Evolutionary conservation across 495 filamentous ascomycete species (phyloP).

Genomic region (Jackrogersella multiformis): DNA sequence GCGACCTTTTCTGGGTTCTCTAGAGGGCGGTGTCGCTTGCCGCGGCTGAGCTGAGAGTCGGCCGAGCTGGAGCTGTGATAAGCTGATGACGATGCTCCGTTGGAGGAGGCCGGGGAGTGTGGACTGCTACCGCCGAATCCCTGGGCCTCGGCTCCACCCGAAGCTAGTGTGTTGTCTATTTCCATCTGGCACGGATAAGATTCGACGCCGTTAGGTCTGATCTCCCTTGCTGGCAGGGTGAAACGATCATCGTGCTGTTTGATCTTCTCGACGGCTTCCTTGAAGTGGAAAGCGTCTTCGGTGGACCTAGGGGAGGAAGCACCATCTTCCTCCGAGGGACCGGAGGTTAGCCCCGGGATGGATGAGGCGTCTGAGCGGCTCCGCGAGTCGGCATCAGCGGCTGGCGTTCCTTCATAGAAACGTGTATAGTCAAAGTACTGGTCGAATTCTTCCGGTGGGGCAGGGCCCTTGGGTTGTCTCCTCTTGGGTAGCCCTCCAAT

Average conservation of each 20-base stretch:
- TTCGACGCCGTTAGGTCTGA: conserved; percentile 45
- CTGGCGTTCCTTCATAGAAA: conserved; percentile 43
- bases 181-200: conserved; percentile 47
- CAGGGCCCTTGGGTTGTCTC: conserved; percentile 38
- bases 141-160: conserved; percentile 34
- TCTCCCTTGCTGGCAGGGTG: conserved; percentile 44
- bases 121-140: conserved; percentile 31
- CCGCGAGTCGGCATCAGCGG: conserved; percentile 47
- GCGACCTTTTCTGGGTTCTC: conserved; percentile 48
- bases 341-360: conserved; percentile 48
- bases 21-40: conserved; percentile 43
- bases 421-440: conserved; percentile 48
- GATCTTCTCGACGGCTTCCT: conserved; percentile 44
- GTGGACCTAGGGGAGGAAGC: conserved; percentile 45
- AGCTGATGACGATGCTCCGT: conserved; percentile 27
- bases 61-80: conserved; percentile 24
- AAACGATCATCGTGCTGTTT: conserved; percentile 50
- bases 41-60: conserved; percentile 41
- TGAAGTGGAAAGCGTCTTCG: conserved; percentile 45
- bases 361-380: conserved; percentile 48
- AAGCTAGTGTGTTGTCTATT: conserved; percentile 41
- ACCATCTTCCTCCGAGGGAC: conserved; percentile 47
- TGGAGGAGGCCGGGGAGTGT: conserved; percentile 37
- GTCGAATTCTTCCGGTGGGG: conserved; percentile 45
- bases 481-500: conserved; percentile 44